Base-by-base conservation (phyloP, 2,329 filamentous ascomycete genomes). In the Microthyrium microscopicum region DNA sequence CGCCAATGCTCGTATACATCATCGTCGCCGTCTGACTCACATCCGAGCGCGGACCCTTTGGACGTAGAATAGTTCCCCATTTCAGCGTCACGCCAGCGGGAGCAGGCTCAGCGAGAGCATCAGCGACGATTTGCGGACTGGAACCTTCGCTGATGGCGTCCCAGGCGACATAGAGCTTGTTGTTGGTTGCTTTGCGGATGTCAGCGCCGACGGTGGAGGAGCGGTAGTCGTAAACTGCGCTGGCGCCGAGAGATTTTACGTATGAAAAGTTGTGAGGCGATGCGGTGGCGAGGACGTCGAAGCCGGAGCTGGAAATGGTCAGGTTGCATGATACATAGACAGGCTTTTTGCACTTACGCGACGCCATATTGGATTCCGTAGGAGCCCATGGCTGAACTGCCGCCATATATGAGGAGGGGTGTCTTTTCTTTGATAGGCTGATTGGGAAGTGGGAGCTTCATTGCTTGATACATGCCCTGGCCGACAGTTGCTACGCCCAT, bases 321-420 rank as follows among this genome's bases (percentile, higher is more conserved):
- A 15, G 6, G 5, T 31, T 31, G 6, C 9, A 11, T 16, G 17
- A 9, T n/a, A n/a, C n/a, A n/a, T n/a, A n/a, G n/a, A n/a, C n/a
- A n/a, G 53, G 39, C 62, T 48, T 36, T 61, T 60, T 5, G 59
- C 62, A n/a, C n/a, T n/a, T n/a, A 22, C 31, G 33, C 13, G 25
- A 22, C 20, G 22, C 13, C 62, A 37, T 51, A 65, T 41, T 68
- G 64, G 19, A 67, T 53, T 5, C 62, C 63, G 3, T 66, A 48
- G 2, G 55, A 53, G 3, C 64, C 64, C 1, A 62, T 66, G 13
- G 63, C 64, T 3, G 61, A 65, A 22, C 57, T 61, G 5, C 57
- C 64, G 28, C 62, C 64, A 39, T 68, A 67, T 33, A 68, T 59
- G 12, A 68, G 44, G n/a, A 68, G 42, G 0, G 57, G 51, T 28